Base-by-base conservation (phyloP, 345 rosid species). In the Lepidium aucheri region DNA sequence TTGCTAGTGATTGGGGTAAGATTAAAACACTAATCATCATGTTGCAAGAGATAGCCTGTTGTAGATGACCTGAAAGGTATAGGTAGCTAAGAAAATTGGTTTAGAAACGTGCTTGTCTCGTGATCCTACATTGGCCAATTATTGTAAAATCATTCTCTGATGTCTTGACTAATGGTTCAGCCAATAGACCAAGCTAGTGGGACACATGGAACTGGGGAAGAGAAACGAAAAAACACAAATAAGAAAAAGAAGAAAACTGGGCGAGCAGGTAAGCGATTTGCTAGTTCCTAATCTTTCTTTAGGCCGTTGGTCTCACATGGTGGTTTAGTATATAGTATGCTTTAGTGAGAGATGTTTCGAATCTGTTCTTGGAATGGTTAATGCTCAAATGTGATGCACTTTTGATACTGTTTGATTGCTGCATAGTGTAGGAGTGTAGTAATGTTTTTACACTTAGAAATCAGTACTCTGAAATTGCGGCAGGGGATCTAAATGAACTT, bases 211-310 rank as follows among this genome's bases (percentile, higher is more conserved):
- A 66, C 77, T 4, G 68, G 68, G 47, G 77, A 73, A 53, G 73
- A 73, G 51, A 73, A 73, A 73, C 68, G 52, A 28, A 73, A 73
- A 73, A 73, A 60, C 58, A 52, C 63, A 26, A 38, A 49, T 73
- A 73, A 73, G 73, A 73, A 66, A 67, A 73, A 73, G 77, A 73
- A 60, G 70, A 73, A 73, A 73, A 66, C 73, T 63, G 77, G 77
- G 49, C 77, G 73, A 30, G 67, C 77, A 73, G 77, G 77, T 73
- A 73, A 73, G 72, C 63, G 63, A 72, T 51, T 67, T 73, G 3
- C 14, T 59, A 38, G 3, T 59, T 14, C 26, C 15, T 12, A 45
- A 45, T 13, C 3, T 32, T 16, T 17, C 13, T 34, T 38, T 8
- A 12, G 43, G 8, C 66, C 22, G 13, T 62, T 46, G 33, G 18